phyloP scores from a whole-genome alignment of 345 rosid genomes.

The Anacardium occidentale region DNA sequence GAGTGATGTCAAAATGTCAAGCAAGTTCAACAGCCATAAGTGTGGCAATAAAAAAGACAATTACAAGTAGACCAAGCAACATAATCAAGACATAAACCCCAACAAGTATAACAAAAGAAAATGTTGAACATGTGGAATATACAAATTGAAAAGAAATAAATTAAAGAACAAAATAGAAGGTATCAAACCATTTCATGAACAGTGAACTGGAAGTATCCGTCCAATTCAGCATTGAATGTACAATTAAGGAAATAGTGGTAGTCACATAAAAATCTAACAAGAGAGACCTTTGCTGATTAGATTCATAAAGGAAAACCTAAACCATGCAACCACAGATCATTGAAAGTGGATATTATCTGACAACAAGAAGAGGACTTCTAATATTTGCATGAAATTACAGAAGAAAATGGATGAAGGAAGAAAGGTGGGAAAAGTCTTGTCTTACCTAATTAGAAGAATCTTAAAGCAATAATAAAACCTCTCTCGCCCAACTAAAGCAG shows the following conservation, averaged over 20 bases:
- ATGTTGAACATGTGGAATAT: background rate
- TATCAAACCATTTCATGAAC: background rate
- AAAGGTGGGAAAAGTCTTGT: background rate
- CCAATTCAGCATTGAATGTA: too few species aligned
- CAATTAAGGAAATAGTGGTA: background rate
- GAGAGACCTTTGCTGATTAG: too few species aligned
- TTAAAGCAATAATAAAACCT: background rate
- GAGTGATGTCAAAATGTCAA: constrained; percentile 8
- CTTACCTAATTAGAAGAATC: background rate
- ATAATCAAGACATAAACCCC: background rate
- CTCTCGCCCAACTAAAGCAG: background rate
- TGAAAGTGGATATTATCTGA: background rate
- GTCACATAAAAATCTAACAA: too few species aligned
- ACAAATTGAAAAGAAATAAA: background rate
- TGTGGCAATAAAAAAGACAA: background rate
- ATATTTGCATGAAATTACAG: background rate
- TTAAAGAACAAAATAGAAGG: background rate
- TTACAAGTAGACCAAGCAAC: background rate
- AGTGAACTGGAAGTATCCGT: background rate
- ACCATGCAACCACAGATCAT: background rate
- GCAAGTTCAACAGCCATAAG: constrained; percentile 2
- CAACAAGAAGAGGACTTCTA: background rate
- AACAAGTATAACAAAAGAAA: background rate
- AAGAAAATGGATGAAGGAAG: background rate
- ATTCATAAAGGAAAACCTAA: too few species aligned